A percentile compares a stretch with the other conserved stretches of the same genome.
These are phyloP conservation scores for Leucoagaricus sp. DNA, from an alignment of 1,284 basidiomycete genomes.

Conservation along the genomic window DNA sequence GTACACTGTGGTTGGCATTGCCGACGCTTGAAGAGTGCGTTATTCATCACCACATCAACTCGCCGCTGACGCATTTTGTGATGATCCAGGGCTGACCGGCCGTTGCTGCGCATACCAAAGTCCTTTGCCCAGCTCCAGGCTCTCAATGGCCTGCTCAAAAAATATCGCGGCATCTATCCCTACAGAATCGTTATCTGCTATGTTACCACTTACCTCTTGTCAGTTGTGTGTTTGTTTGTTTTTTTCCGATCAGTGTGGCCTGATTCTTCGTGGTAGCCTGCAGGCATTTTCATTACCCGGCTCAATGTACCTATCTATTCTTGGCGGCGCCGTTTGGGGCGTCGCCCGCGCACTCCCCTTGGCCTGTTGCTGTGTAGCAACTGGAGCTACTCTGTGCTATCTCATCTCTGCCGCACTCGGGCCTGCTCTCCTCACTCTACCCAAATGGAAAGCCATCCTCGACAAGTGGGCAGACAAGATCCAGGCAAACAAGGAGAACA, in stretches of 20 bases:
- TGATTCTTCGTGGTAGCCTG: conserved; percentile 51
- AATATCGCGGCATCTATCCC: conserved; percentile 86
- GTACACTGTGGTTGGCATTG: conserved; percentile 77
- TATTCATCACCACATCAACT: background rate
- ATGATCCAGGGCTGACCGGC: conserved; percentile 65
- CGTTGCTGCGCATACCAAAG: conserved; percentile 75
- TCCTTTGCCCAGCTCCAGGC: conserved; percentile 83
- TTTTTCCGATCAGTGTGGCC: conserved; percentile 8
- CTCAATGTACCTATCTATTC: conserved; percentile 97
- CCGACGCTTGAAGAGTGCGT: conserved; percentile 79
- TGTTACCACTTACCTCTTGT: conserved; percentile 92
- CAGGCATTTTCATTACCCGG: conserved; percentile 97
- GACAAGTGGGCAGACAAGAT: conserved; percentile 84
- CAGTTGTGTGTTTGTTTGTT: conserved; percentile 28
- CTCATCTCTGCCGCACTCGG: conserved; percentile 88
- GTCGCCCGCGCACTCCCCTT: conserved; percentile 87
- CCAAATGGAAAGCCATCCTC: conserved; percentile 79
- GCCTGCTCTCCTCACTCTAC: conserved; percentile 83
- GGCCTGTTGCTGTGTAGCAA: conserved; percentile 91
- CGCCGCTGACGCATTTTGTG: conserved; percentile 6
- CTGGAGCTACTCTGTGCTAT: conserved; percentile 93
- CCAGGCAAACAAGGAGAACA: conserved; percentile 70
- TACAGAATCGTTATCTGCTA: conserved; percentile 82
- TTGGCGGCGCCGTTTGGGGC: conserved; percentile 96
- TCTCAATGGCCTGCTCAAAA: conserved; percentile 82